These are phyloP conservation scores for Bacterosira constricta DNA, from an alignment of 108 stramenopile species.

Conservation along the genomic window DNA sequence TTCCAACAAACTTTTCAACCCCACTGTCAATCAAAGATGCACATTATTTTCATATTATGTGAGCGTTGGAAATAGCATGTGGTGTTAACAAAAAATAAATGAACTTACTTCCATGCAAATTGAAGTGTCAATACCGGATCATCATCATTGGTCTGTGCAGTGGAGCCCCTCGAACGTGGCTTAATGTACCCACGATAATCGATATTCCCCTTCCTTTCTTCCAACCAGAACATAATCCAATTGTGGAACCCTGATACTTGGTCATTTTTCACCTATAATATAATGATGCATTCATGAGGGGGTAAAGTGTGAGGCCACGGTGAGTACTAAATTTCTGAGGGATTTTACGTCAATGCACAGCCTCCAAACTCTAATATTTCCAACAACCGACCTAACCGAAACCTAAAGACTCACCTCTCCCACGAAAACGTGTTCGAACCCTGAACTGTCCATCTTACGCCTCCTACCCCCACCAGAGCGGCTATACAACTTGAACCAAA, in stretches of 20 bases:
- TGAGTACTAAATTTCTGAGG: no score
- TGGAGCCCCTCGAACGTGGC: conserved; percentile 57
- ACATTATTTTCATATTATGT: neutral
- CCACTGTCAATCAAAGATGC: conserved; percentile 47
- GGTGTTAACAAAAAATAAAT: neutral
- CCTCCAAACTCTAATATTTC: no score
- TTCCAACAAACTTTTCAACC: conserved; percentile 83
- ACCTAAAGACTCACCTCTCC: conserved; percentile 82
- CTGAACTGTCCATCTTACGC: conserved; percentile 70
- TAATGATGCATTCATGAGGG: no score
- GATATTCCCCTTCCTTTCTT: conserved; percentile 80
- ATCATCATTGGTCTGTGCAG: conserved; percentile 61
- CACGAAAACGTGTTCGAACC: conserved; percentile 95
- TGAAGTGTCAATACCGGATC: conserved; percentile 86
- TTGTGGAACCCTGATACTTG: conserved; percentile 89
- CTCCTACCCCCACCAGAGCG: conserved; percentile 53
- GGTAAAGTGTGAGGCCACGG: no score
- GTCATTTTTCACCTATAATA: conserved; percentile 59
- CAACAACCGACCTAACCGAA: no score
- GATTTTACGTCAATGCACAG: no score
- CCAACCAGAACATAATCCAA: conserved; percentile 90
- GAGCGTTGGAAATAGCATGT: no score
- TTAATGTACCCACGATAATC: conserved; percentile 91
- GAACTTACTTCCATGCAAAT: conserved; percentile 74
- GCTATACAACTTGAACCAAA: conserved; percentile 90